Evolutionary conservation across 192 early-diverging fungal species (phyloP).

Genomic region (Entomortierella beljakovae): DNA sequence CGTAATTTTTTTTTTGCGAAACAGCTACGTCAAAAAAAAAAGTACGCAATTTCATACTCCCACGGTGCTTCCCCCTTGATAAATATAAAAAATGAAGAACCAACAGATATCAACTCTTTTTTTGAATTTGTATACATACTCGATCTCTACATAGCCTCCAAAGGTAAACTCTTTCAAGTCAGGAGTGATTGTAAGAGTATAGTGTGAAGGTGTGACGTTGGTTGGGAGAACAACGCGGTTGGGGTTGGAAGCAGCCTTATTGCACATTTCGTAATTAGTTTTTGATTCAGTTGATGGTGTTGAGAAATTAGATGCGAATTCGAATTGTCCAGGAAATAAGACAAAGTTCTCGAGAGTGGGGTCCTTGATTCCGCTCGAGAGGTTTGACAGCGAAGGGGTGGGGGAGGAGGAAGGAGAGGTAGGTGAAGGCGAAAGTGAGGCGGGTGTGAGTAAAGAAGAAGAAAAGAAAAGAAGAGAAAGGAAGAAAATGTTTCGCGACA

Average conservation of each 20-base stretch:
- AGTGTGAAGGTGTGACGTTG: slow-evolving; percentile 86
- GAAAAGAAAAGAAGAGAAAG: slow-evolving; percentile 2
- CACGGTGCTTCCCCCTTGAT: not conserved
- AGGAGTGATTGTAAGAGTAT: slow-evolving; percentile 82
- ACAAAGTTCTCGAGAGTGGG: not conserved
- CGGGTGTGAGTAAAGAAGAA: not conserved
- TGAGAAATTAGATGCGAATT: slow-evolving; percentile 1
- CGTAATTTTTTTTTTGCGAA: too few relatives aligned
- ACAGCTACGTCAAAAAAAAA: too few relatives aligned
- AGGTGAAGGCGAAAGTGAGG: slow-evolving; percentile 9
- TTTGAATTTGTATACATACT: slow-evolving; percentile 15
- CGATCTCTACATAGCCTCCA: slow-evolving; percentile 63
- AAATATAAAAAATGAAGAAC: not conserved
- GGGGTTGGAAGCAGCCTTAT: slow-evolving; percentile 43
- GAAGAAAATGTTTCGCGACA: slow-evolving; percentile 16
- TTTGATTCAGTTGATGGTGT: not conserved
- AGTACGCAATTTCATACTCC: slow-evolving; percentile 4
- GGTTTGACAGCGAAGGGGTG: slow-evolving; percentile 5
- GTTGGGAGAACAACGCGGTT: slow-evolving; percentile 83
- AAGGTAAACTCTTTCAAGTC: slow-evolving; percentile 84
- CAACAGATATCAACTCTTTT: too few relatives aligned
- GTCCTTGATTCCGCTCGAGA: not conserved
- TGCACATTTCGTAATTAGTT: slow-evolving; percentile 35
- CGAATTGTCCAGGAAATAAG: not conserved
- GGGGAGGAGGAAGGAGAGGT: slow-evolving; percentile 11